These are phyloP conservation scores for Tuber indicum DNA, from an alignment of 495 filamentous ascomycete genomes.

Conservation along the genomic window DNA sequence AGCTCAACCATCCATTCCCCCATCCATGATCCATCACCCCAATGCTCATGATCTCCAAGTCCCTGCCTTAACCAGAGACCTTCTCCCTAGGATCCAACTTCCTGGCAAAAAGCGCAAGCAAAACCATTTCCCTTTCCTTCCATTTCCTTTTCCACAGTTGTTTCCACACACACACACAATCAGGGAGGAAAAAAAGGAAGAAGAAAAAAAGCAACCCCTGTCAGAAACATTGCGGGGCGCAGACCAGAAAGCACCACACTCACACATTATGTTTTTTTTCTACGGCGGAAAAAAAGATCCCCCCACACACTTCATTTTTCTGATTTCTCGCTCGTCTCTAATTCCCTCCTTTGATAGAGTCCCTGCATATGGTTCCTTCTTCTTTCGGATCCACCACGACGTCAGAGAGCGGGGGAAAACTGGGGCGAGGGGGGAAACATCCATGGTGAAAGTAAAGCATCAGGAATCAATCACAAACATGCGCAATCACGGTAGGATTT, in stretches of 20 bases:
- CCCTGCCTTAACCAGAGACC: neutral
- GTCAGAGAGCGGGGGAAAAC: neutral
- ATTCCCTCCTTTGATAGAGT: neutral
- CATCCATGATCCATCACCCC: neutral
- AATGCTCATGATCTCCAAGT: neutral
- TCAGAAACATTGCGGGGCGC: slow-evolving; percentile 1
- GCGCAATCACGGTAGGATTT: neutral
- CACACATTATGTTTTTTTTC: neutral
- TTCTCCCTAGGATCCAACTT: neutral
- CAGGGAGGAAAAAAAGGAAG: neutral
- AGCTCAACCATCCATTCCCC: neutral
- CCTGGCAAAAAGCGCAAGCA: neutral
- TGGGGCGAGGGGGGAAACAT: neutral
- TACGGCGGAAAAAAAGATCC: neutral
- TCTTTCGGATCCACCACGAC: neutral
- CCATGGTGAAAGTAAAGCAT: neutral
- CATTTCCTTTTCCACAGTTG: too few species aligned
- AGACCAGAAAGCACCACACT: neutral
- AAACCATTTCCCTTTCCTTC: neutral
- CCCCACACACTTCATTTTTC: neutral
- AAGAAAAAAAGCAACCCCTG: neutral
- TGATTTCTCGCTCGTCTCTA: neutral
- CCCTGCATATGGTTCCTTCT: neutral
- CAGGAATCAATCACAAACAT: neutral
- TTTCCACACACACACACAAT: neutral